A percentile compares a stretch with the other conserved stretches of the same genome.
These are phyloP conservation scores for Leptodermis oblonga DNA, from an alignment of 257 asterid genomes.

Conservation along the genomic window DNA sequence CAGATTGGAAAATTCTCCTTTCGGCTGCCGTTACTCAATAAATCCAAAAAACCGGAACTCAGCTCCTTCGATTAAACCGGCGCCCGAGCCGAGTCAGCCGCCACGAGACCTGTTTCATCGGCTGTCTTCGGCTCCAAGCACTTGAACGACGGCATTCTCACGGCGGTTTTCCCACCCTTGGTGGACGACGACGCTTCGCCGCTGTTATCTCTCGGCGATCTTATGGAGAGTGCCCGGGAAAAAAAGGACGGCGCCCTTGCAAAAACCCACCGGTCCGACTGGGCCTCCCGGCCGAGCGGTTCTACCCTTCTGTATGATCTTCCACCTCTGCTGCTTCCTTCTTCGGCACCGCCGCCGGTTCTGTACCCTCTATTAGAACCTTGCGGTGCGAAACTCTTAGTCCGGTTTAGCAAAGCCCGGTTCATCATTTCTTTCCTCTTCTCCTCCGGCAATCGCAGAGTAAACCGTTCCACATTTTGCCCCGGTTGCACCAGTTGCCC, in stretches of 20 bases:
- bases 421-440: slow-evolving; percentile 68
- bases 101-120: slow-evolving; percentile 39
- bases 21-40: not conserved
- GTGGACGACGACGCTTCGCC: slow-evolving; percentile 43
- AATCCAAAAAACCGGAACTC: not conserved
- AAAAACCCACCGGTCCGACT: slow-evolving; percentile 70
- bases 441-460: slow-evolving; percentile 54
- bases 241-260: slow-evolving; percentile 26
- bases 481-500: slow-evolving; percentile 75
- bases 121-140: slow-evolving; percentile 59
- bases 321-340: slow-evolving; percentile 45
- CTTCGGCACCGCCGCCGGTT: slow-evolving; percentile 38
- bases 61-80: slow-evolving; percentile 33
- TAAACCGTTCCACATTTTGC: slow-evolving; percentile 63
- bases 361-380: slow-evolving; percentile 46
- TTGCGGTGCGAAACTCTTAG: slow-evolving; percentile 32
- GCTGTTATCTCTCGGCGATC: slow-evolving; percentile 42
- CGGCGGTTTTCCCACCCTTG: slow-evolving; percentile 27
- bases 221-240: slow-evolving; percentile 51
- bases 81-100: slow-evolving; percentile 25
- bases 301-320: slow-evolving; percentile 39
- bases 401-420: slow-evolving; percentile 56
- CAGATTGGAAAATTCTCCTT: not conserved
- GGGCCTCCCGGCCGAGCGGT: slow-evolving; percentile 29
- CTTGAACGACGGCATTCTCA: slow-evolving; percentile 59